Base-by-base conservation (phyloP, 75 land plant genomes). In the Sequoiadendron giganteum region DNA sequence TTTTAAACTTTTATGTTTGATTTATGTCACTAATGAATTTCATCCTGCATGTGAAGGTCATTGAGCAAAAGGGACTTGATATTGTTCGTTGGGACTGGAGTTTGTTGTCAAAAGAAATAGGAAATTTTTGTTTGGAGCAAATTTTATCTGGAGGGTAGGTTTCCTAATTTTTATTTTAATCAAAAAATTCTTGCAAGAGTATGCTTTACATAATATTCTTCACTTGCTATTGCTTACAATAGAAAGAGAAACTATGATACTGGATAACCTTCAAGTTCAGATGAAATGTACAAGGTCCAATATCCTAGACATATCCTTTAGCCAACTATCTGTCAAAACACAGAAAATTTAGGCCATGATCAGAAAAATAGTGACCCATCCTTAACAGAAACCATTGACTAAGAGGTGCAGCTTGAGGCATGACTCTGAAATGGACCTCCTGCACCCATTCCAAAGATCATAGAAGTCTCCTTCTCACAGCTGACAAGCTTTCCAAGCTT, bases 21-120 rank as follows among this genome's bases (percentile, higher is more conserved):
- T 32, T 88, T 76, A 43, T 32, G 25, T 45, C 47, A n/a, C 34
- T 18, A 80, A 80, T n/a, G 13, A 80, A 80, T 42, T 42, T 16
- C 28, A 38, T 80, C 43, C 86, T 85, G 25, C 49, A 28, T 77
- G 18, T 42, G 47, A 86, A 98, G 99, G 94, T 93, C 61, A 97
- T 97, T 91, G 99, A 98, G 81, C 95, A 97, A 42, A 98, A 97
- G 87, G 99, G 99, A 84, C 94, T 98, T 86, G 99, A 98, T 90
- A 98, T 98, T 89, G 99, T 98, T 70, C 94, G 99, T 30, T 95
- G 99, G 85, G 99, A 98, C 87, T 98, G 99, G 99, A 98, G 99
- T 86, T 88, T 97, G 65, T 86, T 98, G 13, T 94, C 99, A 36
- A 97, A 97, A 92, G 99, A 97, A 72, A 80, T 95, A 58, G 99